phyloP scores from a whole-genome alignment of 805 yeast genomes.

The Ogataea neopini region DNA sequence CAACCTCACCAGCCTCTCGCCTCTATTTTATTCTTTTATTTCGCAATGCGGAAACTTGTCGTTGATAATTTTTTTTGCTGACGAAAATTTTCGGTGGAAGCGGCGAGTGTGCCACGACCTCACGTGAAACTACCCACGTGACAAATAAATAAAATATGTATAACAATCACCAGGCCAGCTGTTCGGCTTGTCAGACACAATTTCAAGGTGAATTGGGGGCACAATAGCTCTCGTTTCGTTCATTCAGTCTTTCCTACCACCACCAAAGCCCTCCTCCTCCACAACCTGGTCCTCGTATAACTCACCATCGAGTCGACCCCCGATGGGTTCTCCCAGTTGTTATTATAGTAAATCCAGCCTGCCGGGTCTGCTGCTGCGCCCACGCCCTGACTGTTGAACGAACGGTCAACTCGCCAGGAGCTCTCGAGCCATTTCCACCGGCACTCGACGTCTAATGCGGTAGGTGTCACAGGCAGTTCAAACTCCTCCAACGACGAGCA shows the following conservation, averaged over 20 bases:
- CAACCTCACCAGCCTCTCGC: slow-evolving; percentile 8
- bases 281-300: slow-evolving; percentile 53
- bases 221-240: no score
- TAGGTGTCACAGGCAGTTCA: slow-evolving; percentile 43
- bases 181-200: no score
- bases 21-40: slow-evolving; percentile 5
- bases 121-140: slow-evolving; percentile 4
- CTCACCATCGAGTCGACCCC: slow-evolving; percentile 46
- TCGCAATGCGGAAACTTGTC: slow-evolving; percentile 9
- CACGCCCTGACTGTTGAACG: slow-evolving; percentile 33
- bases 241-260: slow-evolving; percentile 1
- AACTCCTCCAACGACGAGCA: slow-evolving; percentile 38
- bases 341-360: slow-evolving; percentile 60
- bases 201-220: no score
- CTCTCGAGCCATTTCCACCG: slow-evolving; percentile 62
- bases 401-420: slow-evolving; percentile 48
- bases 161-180: no score
- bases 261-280: slow-evolving; percentile 49
- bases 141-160: neutral
- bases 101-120: slow-evolving; percentile 5
- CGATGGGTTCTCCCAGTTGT: slow-evolving; percentile 47
- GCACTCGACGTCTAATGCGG: slow-evolving; percentile 25
- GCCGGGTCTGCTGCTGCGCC: slow-evolving; percentile 33
- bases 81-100: slow-evolving; percentile 2
- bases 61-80: slow-evolving; percentile 2